Base-by-base conservation (phyloP, 768 basidiomycete species). In the Agrocybe pediades region DNA sequence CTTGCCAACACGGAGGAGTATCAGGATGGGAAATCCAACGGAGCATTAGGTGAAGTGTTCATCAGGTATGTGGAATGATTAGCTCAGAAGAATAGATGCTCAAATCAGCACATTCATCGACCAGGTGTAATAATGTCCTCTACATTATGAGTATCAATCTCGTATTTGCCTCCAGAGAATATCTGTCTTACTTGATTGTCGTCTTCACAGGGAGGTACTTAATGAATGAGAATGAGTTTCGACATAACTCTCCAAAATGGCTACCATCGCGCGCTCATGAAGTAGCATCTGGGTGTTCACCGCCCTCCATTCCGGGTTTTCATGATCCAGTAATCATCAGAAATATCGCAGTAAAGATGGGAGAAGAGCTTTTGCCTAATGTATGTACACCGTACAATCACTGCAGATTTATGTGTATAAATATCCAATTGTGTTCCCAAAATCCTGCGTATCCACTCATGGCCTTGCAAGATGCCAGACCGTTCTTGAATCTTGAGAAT, bases 1-100 rank as follows among this genome's bases (percentile, higher is more conserved):
- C 80, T 99, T 48, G 96, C 95, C n/a, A 98, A 98, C 71, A 95
- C 97, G 2, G 97, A 98, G 71, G 97, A 99, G 70, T 96, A 89
- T 63, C 95, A 98, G 70, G 92, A 97, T 62, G 96, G 95, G 20
- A 84, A 92, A 71, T 95, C 93, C 7, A 97, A 92, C 57, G 97
- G 97, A 27, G 88, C 95, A 1, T 77, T 99, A n/a, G 97, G 97
- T 60, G 97, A 99, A 74, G 95, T 99, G 41, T 98, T 98, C 74
- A 97, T 99, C 68, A 85, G 97, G 94, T 93, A 65, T 56, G 88
- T 68, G 23, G 17, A 15, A 30, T 49, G 11, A 23, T 26, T 53
- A 43, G 51, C 50, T 23, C 49, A 9, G 16, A 50, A 17, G 27
- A n/a, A 15, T 25, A 41, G 40, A 27, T 9, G 42, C 29, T 23